Conservation (phyloP, 345 rosid species). For the Cardiospermum halicacabum region DNA sequence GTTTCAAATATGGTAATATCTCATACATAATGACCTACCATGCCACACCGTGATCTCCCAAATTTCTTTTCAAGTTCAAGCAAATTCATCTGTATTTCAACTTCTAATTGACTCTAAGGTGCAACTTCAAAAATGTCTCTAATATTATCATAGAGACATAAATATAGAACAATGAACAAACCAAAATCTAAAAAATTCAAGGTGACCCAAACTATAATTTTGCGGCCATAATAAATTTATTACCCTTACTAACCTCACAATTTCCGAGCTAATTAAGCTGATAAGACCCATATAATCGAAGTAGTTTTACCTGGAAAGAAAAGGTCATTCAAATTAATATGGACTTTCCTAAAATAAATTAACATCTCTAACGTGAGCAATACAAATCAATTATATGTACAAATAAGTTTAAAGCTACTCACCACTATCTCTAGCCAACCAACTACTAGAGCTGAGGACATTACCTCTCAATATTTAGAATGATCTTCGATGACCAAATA, state of each 20-base stretch:
- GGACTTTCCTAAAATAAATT: neutral
- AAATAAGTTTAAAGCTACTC: conserved; percentile 19
- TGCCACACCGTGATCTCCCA: neutral
- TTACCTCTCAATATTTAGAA: conserved; percentile 78
- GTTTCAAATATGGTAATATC: neutral
- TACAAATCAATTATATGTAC: conserved; percentile 6
- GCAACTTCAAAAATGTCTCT: neutral
- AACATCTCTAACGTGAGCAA: conserved; percentile 2
- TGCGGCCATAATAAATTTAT: conserved; percentile 11
- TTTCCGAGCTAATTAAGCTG: conserved; percentile 78
- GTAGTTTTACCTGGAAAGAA: conserved; percentile 70
- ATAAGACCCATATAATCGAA: conserved; percentile 88
- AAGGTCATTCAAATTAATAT: neutral
- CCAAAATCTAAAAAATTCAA: neutral
- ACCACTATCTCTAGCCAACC: conserved; percentile 97
- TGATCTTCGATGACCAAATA: conserved; percentile 72
- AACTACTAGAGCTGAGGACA: conserved; percentile 72
- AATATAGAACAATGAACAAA: neutral
- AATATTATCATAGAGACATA: neutral
- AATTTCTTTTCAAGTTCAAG: conserved; percentile 6
- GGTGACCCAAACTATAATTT: neutral
- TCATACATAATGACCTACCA: neutral
- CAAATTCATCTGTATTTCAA: neutral
- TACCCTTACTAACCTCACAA: conserved; percentile 72
- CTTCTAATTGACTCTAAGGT: neutral